A percentile compares a stretch with the other conserved stretches of the same genome.
Evolutionary conservation across 306 rosid genomes (phyloP).

Genomic region (Quercus dentata): DNA sequence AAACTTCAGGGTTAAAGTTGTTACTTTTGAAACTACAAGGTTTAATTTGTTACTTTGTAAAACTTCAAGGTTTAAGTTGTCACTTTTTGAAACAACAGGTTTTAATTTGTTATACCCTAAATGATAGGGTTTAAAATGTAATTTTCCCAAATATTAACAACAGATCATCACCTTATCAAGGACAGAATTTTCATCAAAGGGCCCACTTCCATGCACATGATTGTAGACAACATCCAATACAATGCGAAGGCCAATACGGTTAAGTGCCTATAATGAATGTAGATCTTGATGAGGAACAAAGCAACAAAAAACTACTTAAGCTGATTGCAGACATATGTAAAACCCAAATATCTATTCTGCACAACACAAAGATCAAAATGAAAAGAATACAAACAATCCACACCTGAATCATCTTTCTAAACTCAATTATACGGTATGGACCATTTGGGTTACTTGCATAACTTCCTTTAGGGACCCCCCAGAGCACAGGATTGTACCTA

Average conservation of each 20-base stretch:
- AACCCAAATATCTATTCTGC: neutral
- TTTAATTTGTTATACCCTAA: too few relatives aligned
- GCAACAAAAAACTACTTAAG: slow-evolving; percentile 9
- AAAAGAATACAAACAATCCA: slow-evolving; percentile 18
- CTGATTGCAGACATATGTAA: neutral
- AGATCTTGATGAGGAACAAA: slow-evolving; percentile 17
- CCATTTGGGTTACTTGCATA: slow-evolving; percentile 86
- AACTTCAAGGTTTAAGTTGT: too few relatives aligned
- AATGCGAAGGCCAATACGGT: slow-evolving; percentile 66
- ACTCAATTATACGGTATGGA: slow-evolving; percentile 69
- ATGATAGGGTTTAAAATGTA: too few relatives aligned
- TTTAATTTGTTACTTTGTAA: too few relatives aligned
- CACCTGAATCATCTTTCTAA: slow-evolving; percentile 94
- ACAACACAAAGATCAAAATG: slow-evolving; percentile 1
- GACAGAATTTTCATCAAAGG: slow-evolving; percentile 72
- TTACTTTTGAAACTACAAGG: too few relatives aligned
- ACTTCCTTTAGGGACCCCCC: slow-evolving; percentile 99
- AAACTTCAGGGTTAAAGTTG: too few relatives aligned
- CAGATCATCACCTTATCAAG: slow-evolving; percentile 72
- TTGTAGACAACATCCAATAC: slow-evolving; percentile 94
- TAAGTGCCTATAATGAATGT: slow-evolving; percentile 67
- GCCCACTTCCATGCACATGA: slow-evolving; percentile 86
- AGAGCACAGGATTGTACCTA: slow-evolving; percentile 93
- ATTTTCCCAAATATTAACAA: slow-evolving; percentile 9
- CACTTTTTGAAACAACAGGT: too few relatives aligned